phyloP scores from a whole-genome alignment of 495 filamentous ascomycete genomes.

The Xylaria castorea region DNA sequence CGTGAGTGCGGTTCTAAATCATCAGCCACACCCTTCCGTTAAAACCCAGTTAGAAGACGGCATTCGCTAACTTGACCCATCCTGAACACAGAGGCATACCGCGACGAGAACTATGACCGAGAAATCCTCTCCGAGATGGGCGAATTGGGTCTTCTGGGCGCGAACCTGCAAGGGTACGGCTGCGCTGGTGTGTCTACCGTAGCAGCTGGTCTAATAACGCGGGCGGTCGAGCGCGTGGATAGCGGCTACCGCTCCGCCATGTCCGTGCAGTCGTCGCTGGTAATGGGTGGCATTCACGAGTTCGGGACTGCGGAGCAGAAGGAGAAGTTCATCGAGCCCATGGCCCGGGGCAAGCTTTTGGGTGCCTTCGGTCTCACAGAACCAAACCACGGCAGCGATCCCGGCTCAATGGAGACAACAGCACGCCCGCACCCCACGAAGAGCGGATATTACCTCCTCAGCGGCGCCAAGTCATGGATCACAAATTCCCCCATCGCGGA shows the following conservation, averaged over 20 bases:
- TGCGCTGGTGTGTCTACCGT: slow-evolving; percentile 95
- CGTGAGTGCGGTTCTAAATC: slow-evolving; percentile 61
- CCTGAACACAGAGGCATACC: slow-evolving; percentile 78
- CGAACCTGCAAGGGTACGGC: slow-evolving; percentile 89
- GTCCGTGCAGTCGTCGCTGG: slow-evolving; percentile 93
- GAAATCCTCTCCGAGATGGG: slow-evolving; percentile 95
- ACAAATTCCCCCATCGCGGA: slow-evolving; percentile 97
- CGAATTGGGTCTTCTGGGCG: slow-evolving; percentile 87
- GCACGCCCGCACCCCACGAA: slow-evolving; percentile 88
- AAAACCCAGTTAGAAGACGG: background rate
- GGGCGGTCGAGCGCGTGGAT: slow-evolving; percentile 95
- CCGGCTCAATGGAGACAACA: slow-evolving; percentile 91
- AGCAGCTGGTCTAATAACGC: slow-evolving; percentile 89
- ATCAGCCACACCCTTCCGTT: background rate
- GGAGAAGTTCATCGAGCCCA: slow-evolving; percentile 79
- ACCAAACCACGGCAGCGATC: slow-evolving; percentile 97
- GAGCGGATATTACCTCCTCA: slow-evolving; percentile 81
- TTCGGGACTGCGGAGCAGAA: slow-evolving; percentile 91
- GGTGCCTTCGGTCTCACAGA: slow-evolving; percentile 97
- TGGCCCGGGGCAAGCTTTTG: slow-evolving; percentile 86
- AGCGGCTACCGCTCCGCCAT: slow-evolving; percentile 94
- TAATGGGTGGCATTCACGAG: slow-evolving; percentile 96
- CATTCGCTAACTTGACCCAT: slow-evolving; percentile 19
- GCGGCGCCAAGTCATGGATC: slow-evolving; percentile 96
- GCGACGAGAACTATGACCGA: slow-evolving; percentile 89